Percentiles rank a stretch among this genome's conserved stretches.
Conservation (phyloP, 306 rosid genomes). For the Quercus variabilis region DNA sequence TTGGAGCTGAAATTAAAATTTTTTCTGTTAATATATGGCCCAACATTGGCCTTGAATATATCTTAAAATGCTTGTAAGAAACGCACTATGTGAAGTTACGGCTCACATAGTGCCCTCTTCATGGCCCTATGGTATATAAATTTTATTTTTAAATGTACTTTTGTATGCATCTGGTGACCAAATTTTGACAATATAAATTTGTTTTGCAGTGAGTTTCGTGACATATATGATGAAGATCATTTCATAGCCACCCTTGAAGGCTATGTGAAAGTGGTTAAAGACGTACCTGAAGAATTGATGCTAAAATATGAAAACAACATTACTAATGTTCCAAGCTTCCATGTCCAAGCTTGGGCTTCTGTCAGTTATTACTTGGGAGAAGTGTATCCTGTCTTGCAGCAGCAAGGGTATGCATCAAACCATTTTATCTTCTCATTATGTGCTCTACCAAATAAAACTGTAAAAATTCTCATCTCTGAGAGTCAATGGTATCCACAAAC, state of each 20-base stretch:
- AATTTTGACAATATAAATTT: conserved; percentile 17
- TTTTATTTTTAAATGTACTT: conserved; percentile 9
- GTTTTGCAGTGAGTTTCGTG: conserved; percentile 66
- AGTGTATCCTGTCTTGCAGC: conserved; percentile 74
- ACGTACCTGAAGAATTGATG: conserved; percentile 67
- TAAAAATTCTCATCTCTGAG: not conserved
- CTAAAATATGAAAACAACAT: conserved; percentile 64
- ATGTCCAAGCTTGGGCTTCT: conserved; percentile 88
- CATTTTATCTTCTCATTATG: conserved; percentile 7
- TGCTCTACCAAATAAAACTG: not conserved
- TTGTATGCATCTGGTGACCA: conserved; percentile 4
- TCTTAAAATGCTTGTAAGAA: not conserved
- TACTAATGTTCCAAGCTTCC: conserved; percentile 63
- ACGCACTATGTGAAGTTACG: not conserved
- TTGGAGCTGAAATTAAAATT: not conserved
- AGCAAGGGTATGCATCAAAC: conserved; percentile 63
- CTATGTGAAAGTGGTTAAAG: conserved; percentile 86
- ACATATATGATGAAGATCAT: conserved; percentile 85
- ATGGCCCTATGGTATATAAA: not conserved
- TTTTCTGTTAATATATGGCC: not conserved
- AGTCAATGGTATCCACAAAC: not conserved
- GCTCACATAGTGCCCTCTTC: not conserved
- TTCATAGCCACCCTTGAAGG: conserved; percentile 81
- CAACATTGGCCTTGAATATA: not conserved
- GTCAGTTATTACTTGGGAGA: conserved; percentile 67